Evolutionary conservation across 495 filamentous ascomycete species (phyloP).

Genomic region (Alectoria sarmentosa): DNA sequence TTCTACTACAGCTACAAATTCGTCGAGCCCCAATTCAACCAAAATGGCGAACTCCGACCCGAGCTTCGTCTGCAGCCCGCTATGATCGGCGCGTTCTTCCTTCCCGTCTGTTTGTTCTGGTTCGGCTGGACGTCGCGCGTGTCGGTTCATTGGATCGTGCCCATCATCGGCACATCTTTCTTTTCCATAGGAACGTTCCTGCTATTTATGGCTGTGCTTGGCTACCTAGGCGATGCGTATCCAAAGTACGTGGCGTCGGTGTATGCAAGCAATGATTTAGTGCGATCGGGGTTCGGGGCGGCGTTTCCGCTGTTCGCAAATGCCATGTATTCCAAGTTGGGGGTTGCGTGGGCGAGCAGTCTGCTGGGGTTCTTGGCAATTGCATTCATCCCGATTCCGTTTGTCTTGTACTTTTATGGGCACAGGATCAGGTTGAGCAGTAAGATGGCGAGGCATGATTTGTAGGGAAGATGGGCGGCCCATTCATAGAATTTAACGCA

Average conservation of each 20-base stretch:
- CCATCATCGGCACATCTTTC: slow-evolving; percentile 44
- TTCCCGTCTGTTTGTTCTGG: slow-evolving; percentile 53
- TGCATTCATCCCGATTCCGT: slow-evolving; percentile 36
- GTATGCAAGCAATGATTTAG: slow-evolving; percentile 45
- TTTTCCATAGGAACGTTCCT: slow-evolving; percentile 49
- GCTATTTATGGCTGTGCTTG: slow-evolving; percentile 49
- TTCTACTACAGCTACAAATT: slow-evolving; percentile 39
- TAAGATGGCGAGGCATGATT: slow-evolving; percentile 5
- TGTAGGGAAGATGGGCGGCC: background rate
- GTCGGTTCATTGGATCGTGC: slow-evolving; percentile 46
- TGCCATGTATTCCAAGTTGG: slow-evolving; percentile 53
- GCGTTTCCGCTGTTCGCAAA: slow-evolving; percentile 45
- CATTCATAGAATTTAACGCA: no score
- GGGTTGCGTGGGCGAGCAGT: slow-evolving; percentile 54
- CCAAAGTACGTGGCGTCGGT: slow-evolving; percentile 42
- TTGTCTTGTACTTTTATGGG: slow-evolving; percentile 29
- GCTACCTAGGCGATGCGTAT: slow-evolving; percentile 36
- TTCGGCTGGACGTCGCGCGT: slow-evolving; percentile 47
- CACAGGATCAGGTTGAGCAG: background rate
- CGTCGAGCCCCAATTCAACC: slow-evolving; percentile 37
- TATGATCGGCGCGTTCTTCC: slow-evolving; percentile 32
- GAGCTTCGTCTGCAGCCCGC: slow-evolving; percentile 41
- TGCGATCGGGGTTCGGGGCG: slow-evolving; percentile 41
- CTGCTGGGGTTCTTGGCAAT: slow-evolving; percentile 51
- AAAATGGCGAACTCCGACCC: slow-evolving; percentile 34